These are phyloP conservation scores for Yarrowia bubula DNA, from an alignment of 805 yeast species.

Conservation along the genomic window DNA sequence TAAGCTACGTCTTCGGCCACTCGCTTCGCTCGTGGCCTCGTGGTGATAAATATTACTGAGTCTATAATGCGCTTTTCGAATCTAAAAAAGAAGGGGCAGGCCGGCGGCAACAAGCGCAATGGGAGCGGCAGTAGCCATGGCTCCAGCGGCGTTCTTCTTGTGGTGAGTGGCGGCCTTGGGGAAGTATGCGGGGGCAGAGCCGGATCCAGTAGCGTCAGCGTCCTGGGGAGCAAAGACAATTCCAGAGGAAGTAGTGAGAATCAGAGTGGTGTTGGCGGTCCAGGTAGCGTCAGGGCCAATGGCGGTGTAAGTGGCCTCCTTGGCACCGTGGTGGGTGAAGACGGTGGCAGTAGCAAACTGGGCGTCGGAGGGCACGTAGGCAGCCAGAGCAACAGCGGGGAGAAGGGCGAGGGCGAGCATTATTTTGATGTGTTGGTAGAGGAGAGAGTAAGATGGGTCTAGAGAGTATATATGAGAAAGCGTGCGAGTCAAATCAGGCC, in stretches of 20 bases:
- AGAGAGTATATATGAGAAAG: slow-evolving; percentile 21
- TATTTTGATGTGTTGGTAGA: background rate
- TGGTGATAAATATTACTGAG: slow-evolving; percentile 18
- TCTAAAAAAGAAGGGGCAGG: slow-evolving; percentile 22
- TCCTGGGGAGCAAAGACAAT: background rate
- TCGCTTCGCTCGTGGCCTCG: background rate
- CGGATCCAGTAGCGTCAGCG: slow-evolving; percentile 19
- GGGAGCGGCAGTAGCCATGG: slow-evolving; percentile 11
- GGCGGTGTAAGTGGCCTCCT: slow-evolving; percentile 17
- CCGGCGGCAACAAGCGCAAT: slow-evolving; percentile 20
- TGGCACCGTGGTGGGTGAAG: slow-evolving; percentile 5
- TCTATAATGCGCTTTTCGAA: slow-evolving; percentile 23
- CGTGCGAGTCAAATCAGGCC: background rate
- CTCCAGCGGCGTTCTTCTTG: slow-evolving; percentile 18
- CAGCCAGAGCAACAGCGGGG: slow-evolving; percentile 26
- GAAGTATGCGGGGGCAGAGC: slow-evolving; percentile 15
- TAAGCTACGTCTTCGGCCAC: background rate
- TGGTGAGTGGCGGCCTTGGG: slow-evolving; percentile 25
- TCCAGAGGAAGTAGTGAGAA: background rate
- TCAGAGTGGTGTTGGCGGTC: background rate
- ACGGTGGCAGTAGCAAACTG: slow-evolving; percentile 16
- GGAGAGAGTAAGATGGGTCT: slow-evolving; percentile 4
- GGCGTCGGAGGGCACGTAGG: slow-evolving; percentile 21
- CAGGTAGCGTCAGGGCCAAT: slow-evolving; percentile 5
- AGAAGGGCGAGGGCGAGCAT: slow-evolving; percentile 22